A percentile compares a stretch with the other conserved stretches of the same genome.
Conservation (phyloP, 352 stramenopile genomes). For the Phytophthora tentaculata region DNA sequence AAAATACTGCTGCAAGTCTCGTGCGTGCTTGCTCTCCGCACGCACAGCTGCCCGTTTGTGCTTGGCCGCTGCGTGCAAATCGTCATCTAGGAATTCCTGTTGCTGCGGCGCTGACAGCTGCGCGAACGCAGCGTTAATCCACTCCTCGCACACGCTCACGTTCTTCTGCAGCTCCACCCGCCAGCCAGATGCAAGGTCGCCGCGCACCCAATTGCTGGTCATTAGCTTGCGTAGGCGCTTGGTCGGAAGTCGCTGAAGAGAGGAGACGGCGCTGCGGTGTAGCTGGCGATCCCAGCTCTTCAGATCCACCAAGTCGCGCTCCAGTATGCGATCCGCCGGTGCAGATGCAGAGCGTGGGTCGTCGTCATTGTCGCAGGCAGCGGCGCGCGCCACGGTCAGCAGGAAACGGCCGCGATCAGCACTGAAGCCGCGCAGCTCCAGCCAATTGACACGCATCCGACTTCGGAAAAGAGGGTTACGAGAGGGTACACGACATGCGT, state of each 20-base stretch:
- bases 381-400: conserved; percentile 14
- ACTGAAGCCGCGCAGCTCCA: conserved; percentile 50
- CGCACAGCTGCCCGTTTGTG: conserved; percentile 28
- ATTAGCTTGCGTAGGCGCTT: conserved; percentile 67
- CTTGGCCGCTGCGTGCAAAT: conserved; percentile 47
- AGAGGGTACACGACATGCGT: background rate
- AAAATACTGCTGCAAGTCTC: conserved; percentile 80
- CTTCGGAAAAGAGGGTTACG: conserved; percentile 1
- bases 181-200: conserved; percentile 52
- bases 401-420: conserved; percentile 39
- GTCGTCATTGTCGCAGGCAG: conserved; percentile 7
- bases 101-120: conserved; percentile 33
- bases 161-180: conserved; percentile 71
- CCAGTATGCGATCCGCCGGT: conserved; percentile 13
- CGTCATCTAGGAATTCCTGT: conserved; percentile 56
- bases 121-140: conserved; percentile 55
- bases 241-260: conserved; percentile 51
- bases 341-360: background rate
- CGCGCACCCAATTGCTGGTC: conserved; percentile 52
- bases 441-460: conserved; percentile 4
- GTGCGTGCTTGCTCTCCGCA: conserved; percentile 45
- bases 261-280: conserved; percentile 2
- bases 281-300: conserved; percentile 52
- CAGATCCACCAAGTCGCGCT: conserved; percentile 50
- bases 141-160: conserved; percentile 55